Base-by-base conservation (phyloP, 108 stramenopile genomes). In the Skeletonema tropicum region DNA sequence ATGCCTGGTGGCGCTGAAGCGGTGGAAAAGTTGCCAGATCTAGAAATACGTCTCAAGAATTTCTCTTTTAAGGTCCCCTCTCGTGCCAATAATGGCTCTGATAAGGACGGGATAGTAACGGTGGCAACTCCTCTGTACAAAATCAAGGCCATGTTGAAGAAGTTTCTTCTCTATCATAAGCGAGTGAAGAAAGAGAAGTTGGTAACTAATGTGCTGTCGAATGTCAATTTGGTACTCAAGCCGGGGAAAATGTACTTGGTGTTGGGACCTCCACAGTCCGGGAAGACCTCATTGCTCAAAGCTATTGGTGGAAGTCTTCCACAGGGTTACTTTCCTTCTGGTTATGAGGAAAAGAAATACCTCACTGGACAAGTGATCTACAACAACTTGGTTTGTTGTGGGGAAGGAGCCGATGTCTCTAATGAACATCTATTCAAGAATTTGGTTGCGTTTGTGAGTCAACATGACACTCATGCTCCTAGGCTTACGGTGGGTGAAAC, bases 221-320 rank as follows among this genome's bases (percentile, higher is more conserved):
- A 75, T 45, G 60, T 85, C 21, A 79, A 79, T 57, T 60, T 85
- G 32, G 60, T 64, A 52, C 63, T 85, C 1, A 26, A 75, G 62
- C 79, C 85, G 4, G 60, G 73, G 45, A 74, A 79, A n/a, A 85
- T 82, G 76, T 85, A 85, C 70, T 60, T 85, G 5, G 69, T 85
- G 17, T 36, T 85, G 26, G 80, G 80, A 5, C 80, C 80, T 2
- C 80, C 80, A 14, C 67, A 66, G 25, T 57, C 49, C 12, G 73
- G 73, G 2, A 82, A 82, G 36, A 82, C 73, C 12, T 73, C 80
- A 11, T 59, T 82, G 12, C 46, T 82, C n/a, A 82, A 73, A 36
- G 80, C 80, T 4, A 82, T 82, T 35, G 75, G 71, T 3, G 71
- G 73, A 8, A 64, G 76, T 57, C 70, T 82, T 7, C 76, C 74